These are phyloP conservation scores for Fusarium phyllophilum DNA, from an alignment of 2,329 filamentous ascomycete species.

Conservation along the genomic window DNA sequence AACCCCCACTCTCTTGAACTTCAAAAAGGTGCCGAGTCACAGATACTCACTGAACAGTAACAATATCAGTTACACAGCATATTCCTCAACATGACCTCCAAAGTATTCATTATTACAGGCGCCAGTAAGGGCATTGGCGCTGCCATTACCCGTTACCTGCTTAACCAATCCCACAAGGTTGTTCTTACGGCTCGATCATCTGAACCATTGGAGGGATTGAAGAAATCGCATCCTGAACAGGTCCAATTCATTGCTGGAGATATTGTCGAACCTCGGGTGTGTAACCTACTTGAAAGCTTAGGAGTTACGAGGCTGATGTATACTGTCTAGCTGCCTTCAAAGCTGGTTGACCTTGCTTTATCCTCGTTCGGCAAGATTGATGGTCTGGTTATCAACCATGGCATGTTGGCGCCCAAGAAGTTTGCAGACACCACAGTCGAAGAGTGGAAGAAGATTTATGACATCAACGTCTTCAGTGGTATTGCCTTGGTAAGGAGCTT, in stretches of 20 bases:
- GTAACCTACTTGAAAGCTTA: background rate
- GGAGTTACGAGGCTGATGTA: background rate
- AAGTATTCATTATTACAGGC: slow-evolving; percentile 76
- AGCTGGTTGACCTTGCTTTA: slow-evolving; percentile 72
- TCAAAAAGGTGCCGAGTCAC: slow-evolving; percentile 10
- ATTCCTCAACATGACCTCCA: slow-evolving; percentile 57
- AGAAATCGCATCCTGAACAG: slow-evolving; percentile 58
- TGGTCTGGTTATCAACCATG: slow-evolving; percentile 89
- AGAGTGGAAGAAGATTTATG: slow-evolving; percentile 80
- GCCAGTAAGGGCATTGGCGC: slow-evolving; percentile 72
- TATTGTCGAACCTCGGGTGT: slow-evolving; percentile 58
- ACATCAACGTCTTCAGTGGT: slow-evolving; percentile 88
- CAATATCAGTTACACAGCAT: background rate
- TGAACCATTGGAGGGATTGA: slow-evolving; percentile 60
- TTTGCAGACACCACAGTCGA: slow-evolving; percentile 74
- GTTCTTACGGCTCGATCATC: slow-evolving; percentile 67
- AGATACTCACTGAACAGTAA: slow-evolving; percentile 1
- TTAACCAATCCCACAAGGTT: slow-evolving; percentile 65
- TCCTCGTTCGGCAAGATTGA: slow-evolving; percentile 78
- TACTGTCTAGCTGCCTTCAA: slow-evolving; percentile 60
- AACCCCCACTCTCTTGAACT: slow-evolving; percentile 26
- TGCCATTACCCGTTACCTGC: slow-evolving; percentile 62
- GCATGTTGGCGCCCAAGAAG: slow-evolving; percentile 78
- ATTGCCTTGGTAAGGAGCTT: slow-evolving; percentile 73
- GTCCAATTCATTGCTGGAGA: slow-evolving; percentile 68